Conservation (phyloP, 345 rosid genomes). For the Lenwebbia sp. region DNA sequence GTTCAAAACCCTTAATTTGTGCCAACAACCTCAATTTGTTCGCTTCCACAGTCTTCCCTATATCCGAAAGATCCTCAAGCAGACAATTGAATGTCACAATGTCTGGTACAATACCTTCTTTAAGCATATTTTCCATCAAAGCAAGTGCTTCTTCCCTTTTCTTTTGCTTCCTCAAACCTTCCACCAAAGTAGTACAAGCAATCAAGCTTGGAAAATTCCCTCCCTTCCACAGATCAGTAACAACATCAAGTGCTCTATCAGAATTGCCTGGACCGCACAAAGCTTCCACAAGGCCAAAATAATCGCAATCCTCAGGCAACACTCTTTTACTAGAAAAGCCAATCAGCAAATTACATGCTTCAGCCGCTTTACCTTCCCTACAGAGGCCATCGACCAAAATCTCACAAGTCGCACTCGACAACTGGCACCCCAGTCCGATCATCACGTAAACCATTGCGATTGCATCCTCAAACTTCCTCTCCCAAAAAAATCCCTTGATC, state of each 20-base stretch:
- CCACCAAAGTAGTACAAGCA: conserved; percentile 63
- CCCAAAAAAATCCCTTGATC: conserved; percentile 59
- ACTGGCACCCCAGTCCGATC: conserved; percentile 47
- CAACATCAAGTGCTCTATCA: conserved; percentile 40
- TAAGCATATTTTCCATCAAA: conserved; percentile 61
- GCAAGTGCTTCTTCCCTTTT: conserved; percentile 33
- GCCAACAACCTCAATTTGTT: conserved; percentile 57
- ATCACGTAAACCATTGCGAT: conserved; percentile 71
- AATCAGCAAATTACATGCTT: conserved; percentile 52
- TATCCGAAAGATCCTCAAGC: conserved; percentile 56
- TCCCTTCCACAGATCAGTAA: conserved; percentile 48
- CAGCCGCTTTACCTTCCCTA: conserved; percentile 28
- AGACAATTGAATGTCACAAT: conserved; percentile 68
- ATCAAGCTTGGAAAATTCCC: conserved; percentile 56
- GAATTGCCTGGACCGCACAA: conserved; percentile 39
- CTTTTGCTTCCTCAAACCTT: conserved; percentile 62
- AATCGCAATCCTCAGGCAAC: conserved; percentile 55
- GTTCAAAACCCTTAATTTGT: conserved; percentile 47
- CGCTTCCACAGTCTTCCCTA: conserved; percentile 42
- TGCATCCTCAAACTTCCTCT: conserved; percentile 51
- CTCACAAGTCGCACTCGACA: conserved; percentile 71
- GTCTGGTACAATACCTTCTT: conserved; percentile 49
- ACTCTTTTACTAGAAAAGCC: conserved; percentile 47
- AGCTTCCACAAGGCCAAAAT: conserved; percentile 36
- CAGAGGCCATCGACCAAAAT: conserved; percentile 72